A percentile compares a stretch with the other conserved stretches of the same genome.
phyloP scores from a whole-genome alignment of 2,329 filamentous ascomycete genomes.

The Aphanocladium album region DNA sequence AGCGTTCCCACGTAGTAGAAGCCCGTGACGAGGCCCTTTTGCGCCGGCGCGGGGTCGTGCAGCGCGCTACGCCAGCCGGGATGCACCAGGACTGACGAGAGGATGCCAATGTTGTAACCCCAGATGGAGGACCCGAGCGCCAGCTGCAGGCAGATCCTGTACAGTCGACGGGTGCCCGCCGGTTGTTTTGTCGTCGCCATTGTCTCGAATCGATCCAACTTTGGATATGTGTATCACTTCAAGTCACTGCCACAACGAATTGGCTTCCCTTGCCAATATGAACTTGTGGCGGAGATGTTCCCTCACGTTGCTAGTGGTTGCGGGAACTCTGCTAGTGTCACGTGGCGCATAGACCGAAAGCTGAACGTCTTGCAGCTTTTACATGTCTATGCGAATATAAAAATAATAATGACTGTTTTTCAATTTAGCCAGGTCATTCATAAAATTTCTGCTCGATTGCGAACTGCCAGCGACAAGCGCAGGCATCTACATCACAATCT shows the following conservation, averaged over 20 bases:
- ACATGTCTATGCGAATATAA: too few relatives aligned
- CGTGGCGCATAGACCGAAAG: background rate
- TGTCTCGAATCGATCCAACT: background rate
- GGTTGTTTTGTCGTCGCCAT: background rate
- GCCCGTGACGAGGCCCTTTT: constrained; percentile 48
- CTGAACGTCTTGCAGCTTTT: too few relatives aligned
- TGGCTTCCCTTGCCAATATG: too few relatives aligned
- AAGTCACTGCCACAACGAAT: background rate
- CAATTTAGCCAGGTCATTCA: too few relatives aligned
- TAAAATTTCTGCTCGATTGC: too few relatives aligned
- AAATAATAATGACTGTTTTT: too few relatives aligned
- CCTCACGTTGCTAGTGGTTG: background rate
- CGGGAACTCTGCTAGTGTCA: background rate
- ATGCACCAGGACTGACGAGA: constrained; percentile 52
- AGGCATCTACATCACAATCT: too few relatives aligned
- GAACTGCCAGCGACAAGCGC: too few relatives aligned
- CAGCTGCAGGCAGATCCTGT: constrained; percentile 46
- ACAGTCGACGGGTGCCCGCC: constrained; percentile 29
- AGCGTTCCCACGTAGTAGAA: constrained; percentile 56
- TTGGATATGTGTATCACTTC: too few relatives aligned
- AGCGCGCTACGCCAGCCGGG: constrained; percentile 47
- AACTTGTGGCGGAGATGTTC: too few relatives aligned
- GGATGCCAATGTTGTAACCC: constrained; percentile 56
- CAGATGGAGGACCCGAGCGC: constrained; percentile 52
- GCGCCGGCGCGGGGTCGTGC: constrained; percentile 37